Conservation (phyloP, 1,139 yeast genomes). For the Ogataea hybrid region DNA sequence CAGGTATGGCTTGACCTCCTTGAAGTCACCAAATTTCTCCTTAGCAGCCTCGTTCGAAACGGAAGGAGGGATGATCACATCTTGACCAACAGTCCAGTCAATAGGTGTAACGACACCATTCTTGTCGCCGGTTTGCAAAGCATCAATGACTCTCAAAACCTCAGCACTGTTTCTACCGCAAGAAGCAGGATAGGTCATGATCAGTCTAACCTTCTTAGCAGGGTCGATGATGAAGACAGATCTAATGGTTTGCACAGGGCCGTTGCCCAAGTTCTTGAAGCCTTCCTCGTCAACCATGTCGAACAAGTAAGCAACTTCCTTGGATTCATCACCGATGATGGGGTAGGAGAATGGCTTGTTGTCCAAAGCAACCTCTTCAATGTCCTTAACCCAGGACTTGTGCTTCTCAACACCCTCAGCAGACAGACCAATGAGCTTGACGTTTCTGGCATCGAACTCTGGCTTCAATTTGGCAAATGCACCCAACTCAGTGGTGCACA, state of each 20-base stretch:
- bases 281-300: slow-evolving; percentile 94
- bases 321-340: slow-evolving; percentile 78
- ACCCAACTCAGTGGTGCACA: slow-evolving; percentile 92
- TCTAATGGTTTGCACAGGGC: slow-evolving; percentile 73
- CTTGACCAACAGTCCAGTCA: slow-evolving; percentile 73
- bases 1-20: slow-evolving; percentile 79
- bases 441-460: slow-evolving; percentile 75
- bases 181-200: slow-evolving; percentile 84
- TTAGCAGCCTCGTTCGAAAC: slow-evolving; percentile 79
- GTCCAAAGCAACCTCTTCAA: slow-evolving; percentile 66
- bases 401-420: slow-evolving; percentile 79
- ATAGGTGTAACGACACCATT: slow-evolving; percentile 84
- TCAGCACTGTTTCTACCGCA: slow-evolving; percentile 90
- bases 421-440: slow-evolving; percentile 82
- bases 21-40: slow-evolving; percentile 77
- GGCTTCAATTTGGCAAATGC: slow-evolving; percentile 85
- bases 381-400: slow-evolving; percentile 81
- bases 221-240: slow-evolving; percentile 90
- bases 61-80: slow-evolving; percentile 85
- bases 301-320: slow-evolving; percentile 77
- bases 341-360: slow-evolving; percentile 78
- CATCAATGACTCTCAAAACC: slow-evolving; percentile 82
- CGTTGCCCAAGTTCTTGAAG: slow-evolving; percentile 68
- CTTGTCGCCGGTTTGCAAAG: slow-evolving; percentile 77
- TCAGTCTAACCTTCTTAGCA: slow-evolving; percentile 75